These are phyloP conservation scores for Earliella scabrosa DNA, from an alignment of 1,284 basidiomycete genomes.

Conservation along the genomic window DNA sequence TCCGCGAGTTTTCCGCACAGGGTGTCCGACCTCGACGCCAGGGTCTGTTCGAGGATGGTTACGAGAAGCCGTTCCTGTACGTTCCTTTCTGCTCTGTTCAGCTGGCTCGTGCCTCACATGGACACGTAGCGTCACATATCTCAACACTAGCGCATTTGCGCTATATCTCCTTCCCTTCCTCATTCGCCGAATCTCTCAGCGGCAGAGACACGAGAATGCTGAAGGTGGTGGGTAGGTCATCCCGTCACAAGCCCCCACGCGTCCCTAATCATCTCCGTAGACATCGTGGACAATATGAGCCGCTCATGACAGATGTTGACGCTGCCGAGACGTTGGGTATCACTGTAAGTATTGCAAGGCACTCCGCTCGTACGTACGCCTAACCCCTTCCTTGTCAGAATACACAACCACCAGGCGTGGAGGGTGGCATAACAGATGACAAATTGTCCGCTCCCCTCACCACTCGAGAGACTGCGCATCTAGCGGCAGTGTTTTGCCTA, in stretches of 20 bases:
- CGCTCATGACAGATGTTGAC: constrained; percentile 38
- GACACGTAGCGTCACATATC: constrained; percentile 73
- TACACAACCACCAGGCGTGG: constrained; percentile 14
- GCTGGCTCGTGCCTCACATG: background rate
- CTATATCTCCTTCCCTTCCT: constrained; percentile 84
- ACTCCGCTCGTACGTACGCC: background rate
- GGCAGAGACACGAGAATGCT: constrained; percentile 24
- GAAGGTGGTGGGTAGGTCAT: constrained; percentile 20
- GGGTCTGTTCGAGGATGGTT: constrained; percentile 74
- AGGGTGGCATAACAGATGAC: constrained; percentile 15
- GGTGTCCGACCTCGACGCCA: constrained; percentile 31
- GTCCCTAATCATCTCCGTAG: constrained; percentile 19
- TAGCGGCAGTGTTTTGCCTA: constrained; percentile 81
- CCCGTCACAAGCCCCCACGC: background rate
- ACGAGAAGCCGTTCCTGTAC: constrained; percentile 82
- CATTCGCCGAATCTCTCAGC: constrained; percentile 45
- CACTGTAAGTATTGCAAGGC: constrained; percentile 12
- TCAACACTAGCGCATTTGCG: constrained; percentile 89
- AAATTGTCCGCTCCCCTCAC: constrained; percentile 56
- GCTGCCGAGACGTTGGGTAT: constrained; percentile 26
- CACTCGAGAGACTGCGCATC: constrained; percentile 69
- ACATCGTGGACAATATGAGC: constrained; percentile 40
- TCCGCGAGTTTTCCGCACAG: background rate
- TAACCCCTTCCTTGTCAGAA: background rate
- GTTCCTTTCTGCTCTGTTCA: constrained; percentile 31